These are phyloP conservation scores for Barnettozyma hawaiiensis DNA, from an alignment of 1,139 yeast genomes.

Conservation along the genomic window DNA sequence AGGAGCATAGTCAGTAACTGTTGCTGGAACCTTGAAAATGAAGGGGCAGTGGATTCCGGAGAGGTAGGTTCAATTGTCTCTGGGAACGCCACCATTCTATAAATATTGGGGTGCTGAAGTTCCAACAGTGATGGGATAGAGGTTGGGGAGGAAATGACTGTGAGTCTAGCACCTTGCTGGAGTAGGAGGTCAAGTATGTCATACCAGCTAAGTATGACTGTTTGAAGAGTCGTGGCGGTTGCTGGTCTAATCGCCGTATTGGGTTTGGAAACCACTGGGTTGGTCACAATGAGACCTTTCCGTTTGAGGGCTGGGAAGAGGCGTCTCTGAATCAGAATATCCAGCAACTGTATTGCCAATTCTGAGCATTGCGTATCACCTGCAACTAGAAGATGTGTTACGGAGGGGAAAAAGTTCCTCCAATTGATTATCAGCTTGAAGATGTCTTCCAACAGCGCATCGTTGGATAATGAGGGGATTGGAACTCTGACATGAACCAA, in stretches of 20 bases:
- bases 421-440: constrained; percentile 22
- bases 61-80: background rate
- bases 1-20: constrained; percentile 1
- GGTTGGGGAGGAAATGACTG: constrained; percentile 41
- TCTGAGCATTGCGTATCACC: constrained; percentile 18
- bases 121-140: constrained; percentile 39
- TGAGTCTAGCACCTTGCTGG: constrained; percentile 40
- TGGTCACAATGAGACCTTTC: background rate
- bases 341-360: constrained; percentile 14
- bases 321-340: constrained; percentile 15
- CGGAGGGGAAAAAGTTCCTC: constrained; percentile 18
- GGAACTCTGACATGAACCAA: constrained; percentile 5
- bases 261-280: background rate
- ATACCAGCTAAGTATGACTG: constrained; percentile 3
- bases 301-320: constrained; percentile 8
- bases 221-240: background rate
- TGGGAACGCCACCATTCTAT: constrained; percentile 34
- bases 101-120: constrained; percentile 49
- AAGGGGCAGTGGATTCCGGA: background rate
- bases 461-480: constrained; percentile 1
- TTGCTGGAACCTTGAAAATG: background rate
- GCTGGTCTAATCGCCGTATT: background rate
- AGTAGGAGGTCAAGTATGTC: constrained; percentile 1
- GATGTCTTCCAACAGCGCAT: constrained; percentile 15
- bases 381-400: constrained; percentile 15